A percentile compares a stretch with the other conserved stretches of the same genome.
Evolutionary conservation across 345 rosid genomes (phyloP).

Genomic region (Brassica juncea): DNA sequence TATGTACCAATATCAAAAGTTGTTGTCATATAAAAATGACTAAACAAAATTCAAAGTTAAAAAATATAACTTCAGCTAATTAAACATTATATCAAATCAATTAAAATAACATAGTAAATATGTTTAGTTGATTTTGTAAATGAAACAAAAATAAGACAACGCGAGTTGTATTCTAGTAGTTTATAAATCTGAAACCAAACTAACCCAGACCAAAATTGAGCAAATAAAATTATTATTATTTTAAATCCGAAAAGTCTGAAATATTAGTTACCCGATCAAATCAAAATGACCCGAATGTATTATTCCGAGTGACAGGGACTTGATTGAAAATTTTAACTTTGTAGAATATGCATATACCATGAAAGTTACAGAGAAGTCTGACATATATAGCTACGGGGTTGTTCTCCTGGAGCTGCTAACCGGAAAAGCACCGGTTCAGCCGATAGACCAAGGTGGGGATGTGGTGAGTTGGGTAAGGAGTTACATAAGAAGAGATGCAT

Average conservation of each 20-base stretch:
- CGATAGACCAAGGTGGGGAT: conserved; percentile 88
- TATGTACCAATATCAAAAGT: too few species aligned
- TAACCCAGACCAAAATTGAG: background rate
- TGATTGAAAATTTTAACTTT: conserved; percentile 34
- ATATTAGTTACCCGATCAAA: background rate
- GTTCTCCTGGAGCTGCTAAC: conserved; percentile 75
- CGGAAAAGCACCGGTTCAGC: conserved; percentile 82
- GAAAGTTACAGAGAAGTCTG: conserved; percentile 94
- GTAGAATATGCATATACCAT: conserved; percentile 92
- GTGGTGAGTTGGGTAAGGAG: conserved; percentile 79
- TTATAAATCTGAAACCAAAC: background rate
- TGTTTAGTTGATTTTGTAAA: too few species aligned
- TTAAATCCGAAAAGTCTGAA: background rate
- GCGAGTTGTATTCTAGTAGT: too few species aligned
- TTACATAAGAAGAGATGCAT: conserved; percentile 52
- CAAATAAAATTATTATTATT: too few species aligned
- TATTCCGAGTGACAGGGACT: background rate
- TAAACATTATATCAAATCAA: too few species aligned
- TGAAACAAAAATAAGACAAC: too few species aligned
- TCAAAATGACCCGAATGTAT: background rate
- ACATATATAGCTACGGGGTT: conserved; percentile 91
- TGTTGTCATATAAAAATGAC: too few species aligned
- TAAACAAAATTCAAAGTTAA: too few species aligned
- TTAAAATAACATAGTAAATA: too few species aligned
- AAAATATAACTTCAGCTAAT: too few species aligned